Percentiles rank a stretch among this genome's conserved stretches.
Evolutionary conservation across 805 yeast genomes (phyloP).

Genomic region (Dipodascus albidus): DNA sequence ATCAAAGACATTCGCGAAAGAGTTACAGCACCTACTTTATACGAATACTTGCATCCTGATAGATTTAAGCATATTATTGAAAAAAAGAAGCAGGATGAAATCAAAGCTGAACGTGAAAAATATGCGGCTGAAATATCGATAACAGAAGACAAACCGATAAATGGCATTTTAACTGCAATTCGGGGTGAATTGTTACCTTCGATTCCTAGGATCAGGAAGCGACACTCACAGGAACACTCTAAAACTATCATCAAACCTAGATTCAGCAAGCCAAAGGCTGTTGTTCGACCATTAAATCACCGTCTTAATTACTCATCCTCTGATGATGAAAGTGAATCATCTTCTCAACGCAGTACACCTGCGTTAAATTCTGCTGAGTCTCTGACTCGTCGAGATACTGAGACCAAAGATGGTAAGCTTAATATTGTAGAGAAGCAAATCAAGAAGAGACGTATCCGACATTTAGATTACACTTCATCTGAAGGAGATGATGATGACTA

Average conservation of each 20-base stretch:
- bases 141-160: slow-evolving; percentile 1
- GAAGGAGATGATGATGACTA: slow-evolving; percentile 3
- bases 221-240: slow-evolving; percentile 4
- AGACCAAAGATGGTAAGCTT: background rate
- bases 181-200: slow-evolving; percentile 11
- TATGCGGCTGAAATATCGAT: slow-evolving; percentile 1
- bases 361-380: slow-evolving; percentile 2
- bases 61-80: slow-evolving; percentile 9
- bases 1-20: slow-evolving; percentile 65
- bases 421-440: slow-evolving; percentile 11
- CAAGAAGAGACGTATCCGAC: slow-evolving; percentile 13
- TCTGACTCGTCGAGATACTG: slow-evolving; percentile 6
- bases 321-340: slow-evolving; percentile 15
- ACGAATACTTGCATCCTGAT: slow-evolving; percentile 46
- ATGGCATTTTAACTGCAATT: slow-evolving; percentile 2
- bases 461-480: slow-evolving; percentile 3
- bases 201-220: slow-evolving; percentile 21
- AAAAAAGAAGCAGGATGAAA: background rate
- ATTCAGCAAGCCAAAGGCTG: slow-evolving; percentile 4
- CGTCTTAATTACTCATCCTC: slow-evolving; percentile 17
- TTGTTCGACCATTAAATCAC: slow-evolving; percentile 22
- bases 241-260: slow-evolving; percentile 3
- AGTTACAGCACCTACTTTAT: slow-evolving; percentile 55
- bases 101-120: background rate
- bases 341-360: slow-evolving; percentile 10